Evolutionary conservation across 352 stramenopile genomes (phyloP).

Genomic region (Phytopythium aichiense): DNA sequence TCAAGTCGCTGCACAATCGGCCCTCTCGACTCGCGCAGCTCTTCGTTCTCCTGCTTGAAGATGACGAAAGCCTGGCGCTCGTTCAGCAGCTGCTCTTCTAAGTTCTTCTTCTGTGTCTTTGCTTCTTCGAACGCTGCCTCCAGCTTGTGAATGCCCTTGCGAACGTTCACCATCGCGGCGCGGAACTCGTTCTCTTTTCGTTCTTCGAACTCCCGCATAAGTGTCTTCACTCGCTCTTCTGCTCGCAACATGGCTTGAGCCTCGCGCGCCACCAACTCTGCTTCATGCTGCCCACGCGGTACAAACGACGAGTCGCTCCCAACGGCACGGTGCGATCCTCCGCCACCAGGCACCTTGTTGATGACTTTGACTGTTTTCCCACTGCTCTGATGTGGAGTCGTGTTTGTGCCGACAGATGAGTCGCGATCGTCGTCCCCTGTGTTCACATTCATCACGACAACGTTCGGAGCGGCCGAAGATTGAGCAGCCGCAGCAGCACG

Average conservation of each 20-base stretch:
- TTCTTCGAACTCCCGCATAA: conserved; percentile 57
- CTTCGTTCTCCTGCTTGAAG: conserved; percentile 50
- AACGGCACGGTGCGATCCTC: conserved; percentile 8
- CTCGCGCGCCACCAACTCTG: conserved; percentile 51
- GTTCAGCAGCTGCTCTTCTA: conserved; percentile 46
- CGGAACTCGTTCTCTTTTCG: conserved; percentile 64
- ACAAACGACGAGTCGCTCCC: conserved; percentile 22
- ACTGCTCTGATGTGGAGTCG: background rate
- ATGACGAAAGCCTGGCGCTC: conserved; percentile 51
- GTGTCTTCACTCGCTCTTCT: conserved; percentile 47
- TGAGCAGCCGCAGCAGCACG: background rate
- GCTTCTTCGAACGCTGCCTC: conserved; percentile 43
- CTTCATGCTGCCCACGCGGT: conserved; percentile 42
- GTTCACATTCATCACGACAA: conserved; percentile 59
- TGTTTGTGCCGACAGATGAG: background rate
- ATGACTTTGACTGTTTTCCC: conserved; percentile 17
- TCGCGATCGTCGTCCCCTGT: conserved; percentile 26
- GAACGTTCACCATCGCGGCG: conserved; percentile 66
- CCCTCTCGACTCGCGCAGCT: conserved; percentile 39
- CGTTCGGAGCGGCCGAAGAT: conserved; percentile 24
- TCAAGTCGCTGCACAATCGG: conserved; percentile 48
- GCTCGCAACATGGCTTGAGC: conserved; percentile 41
- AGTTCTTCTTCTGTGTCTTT: conserved; percentile 38
- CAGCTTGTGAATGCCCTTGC: conserved; percentile 70
- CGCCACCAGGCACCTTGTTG: conserved; percentile 11